Conservation (phyloP, 1,139 yeast species). For the Candida tetrigidarum region DNA sequence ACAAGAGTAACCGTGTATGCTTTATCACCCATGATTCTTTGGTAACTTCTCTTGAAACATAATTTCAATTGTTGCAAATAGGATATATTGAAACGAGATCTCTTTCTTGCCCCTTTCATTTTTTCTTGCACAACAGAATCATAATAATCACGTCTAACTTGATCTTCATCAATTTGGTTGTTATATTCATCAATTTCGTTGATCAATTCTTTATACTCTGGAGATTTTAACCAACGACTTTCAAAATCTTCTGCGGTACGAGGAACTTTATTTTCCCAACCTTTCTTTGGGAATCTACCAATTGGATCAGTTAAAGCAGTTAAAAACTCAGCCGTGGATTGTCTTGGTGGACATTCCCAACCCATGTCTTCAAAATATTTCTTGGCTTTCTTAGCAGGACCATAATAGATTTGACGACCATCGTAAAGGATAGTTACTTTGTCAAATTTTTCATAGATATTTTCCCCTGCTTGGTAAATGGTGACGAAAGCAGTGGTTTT, state of each 20-base stretch:
- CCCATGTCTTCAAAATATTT: conserved; percentile 64
- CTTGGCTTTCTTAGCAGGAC: conserved; percentile 57
- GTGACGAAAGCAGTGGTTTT: conserved; percentile 63
- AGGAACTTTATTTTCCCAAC: conserved; percentile 59
- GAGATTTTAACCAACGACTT: conserved; percentile 55
- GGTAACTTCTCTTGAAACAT: conserved; percentile 52
- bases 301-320: conserved; percentile 69
- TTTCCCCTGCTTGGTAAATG: conserved; percentile 71
- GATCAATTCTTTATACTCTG: conserved; percentile 44
- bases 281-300: conserved; percentile 47
- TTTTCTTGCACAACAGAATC: conserved; percentile 45
- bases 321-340: conserved; percentile 68
- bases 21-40: conserved; percentile 54
- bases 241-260: conserved; percentile 61
- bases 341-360: conserved; percentile 60
- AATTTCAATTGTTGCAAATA: conserved; percentile 50
- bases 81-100: conserved; percentile 50
- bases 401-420: conserved; percentile 64
- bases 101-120: conserved; percentile 41
- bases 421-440: conserved; percentile 63
- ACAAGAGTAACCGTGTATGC: conserved; percentile 51
- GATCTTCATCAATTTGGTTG: conserved; percentile 34
- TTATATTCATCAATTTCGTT: conserved; percentile 48
- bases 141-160: conserved; percentile 39
- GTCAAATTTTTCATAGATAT: conserved; percentile 63